Evolutionary conservation across 2,329 filamentous ascomycete genomes (phyloP).

Genomic region (Fonsecaea erecta): DNA sequence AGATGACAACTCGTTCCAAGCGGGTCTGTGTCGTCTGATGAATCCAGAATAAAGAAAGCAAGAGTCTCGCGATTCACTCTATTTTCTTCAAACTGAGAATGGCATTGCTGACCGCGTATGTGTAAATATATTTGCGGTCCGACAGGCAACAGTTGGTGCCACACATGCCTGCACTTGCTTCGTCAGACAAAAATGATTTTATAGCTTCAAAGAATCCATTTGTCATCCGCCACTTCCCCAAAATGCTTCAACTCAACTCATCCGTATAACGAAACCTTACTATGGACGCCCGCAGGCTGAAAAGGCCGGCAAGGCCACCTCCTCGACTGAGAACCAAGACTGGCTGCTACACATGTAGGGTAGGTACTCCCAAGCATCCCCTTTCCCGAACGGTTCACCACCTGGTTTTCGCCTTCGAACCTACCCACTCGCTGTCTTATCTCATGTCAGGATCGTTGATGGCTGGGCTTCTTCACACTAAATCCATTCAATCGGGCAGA

Average conservation of each 20-base stretch:
- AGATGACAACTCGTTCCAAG: background rate
- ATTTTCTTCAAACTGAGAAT: background rate
- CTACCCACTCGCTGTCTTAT: background rate
- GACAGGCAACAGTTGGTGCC: background rate
- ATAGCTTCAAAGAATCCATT: background rate
- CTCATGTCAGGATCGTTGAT: background rate
- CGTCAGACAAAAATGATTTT: background rate
- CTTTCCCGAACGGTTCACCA: background rate
- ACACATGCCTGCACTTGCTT: background rate
- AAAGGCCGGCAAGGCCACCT: conserved; percentile 22
- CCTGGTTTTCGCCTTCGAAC: background rate
- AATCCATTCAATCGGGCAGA: background rate
- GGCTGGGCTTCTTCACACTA: background rate
- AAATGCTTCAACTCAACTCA: background rate
- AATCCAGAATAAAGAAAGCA: background rate
- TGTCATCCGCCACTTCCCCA: background rate
- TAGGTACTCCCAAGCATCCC: background rate
- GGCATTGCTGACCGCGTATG: background rate
- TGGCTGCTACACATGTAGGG: conserved; percentile 28
- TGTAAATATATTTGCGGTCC: background rate
- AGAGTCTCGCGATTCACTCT: background rate
- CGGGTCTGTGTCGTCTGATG: background rate
- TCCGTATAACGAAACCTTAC: background rate
- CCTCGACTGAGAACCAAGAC: conserved; percentile 32
- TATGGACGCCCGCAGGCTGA: conserved; percentile 9